Evolutionary conservation across 768 basidiomycete genomes (phyloP).

Genomic region (Russula lepida): DNA sequence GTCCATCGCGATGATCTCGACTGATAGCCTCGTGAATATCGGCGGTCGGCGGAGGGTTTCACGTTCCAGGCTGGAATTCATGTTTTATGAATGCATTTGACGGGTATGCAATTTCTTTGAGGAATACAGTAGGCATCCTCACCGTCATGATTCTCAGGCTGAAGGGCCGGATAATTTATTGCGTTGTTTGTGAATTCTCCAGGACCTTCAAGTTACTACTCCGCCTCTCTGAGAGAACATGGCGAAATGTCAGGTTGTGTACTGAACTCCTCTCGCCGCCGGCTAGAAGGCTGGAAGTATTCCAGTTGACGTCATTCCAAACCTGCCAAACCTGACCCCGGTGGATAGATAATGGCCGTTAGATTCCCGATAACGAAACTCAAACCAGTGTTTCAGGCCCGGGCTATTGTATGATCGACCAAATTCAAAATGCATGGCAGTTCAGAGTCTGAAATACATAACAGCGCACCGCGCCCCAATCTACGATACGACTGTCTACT

Average conservation of each 20-base stretch:
- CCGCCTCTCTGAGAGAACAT: neutral
- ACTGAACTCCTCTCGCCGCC: too few relatives aligned
- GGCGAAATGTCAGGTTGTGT: too few relatives aligned
- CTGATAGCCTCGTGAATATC: too few relatives aligned
- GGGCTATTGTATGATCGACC: neutral
- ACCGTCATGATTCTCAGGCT: too few relatives aligned
- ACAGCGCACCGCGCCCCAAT: too few relatives aligned
- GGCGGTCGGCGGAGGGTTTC: too few relatives aligned
- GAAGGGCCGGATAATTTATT: too few relatives aligned
- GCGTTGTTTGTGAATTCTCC: too few relatives aligned
- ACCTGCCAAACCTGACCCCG: neutral
- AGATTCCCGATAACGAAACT: neutral
- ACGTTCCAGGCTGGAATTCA: neutral
- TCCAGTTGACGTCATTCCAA: neutral
- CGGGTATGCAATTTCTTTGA: too few relatives aligned
- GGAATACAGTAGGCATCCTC: too few relatives aligned
- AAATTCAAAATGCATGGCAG: neutral
- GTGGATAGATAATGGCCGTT: too few relatives aligned
- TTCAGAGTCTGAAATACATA: neutral
- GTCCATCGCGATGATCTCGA: too few relatives aligned
- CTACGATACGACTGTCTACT: neutral
- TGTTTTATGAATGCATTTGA: neutral
- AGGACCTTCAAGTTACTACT: neutral
- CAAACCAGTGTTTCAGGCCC: neutral
- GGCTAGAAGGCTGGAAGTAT: neutral